These are phyloP conservation scores for Diaporthe sp. DNA, from an alignment of 2,329 filamentous ascomycete species.

Conservation along the genomic window DNA sequence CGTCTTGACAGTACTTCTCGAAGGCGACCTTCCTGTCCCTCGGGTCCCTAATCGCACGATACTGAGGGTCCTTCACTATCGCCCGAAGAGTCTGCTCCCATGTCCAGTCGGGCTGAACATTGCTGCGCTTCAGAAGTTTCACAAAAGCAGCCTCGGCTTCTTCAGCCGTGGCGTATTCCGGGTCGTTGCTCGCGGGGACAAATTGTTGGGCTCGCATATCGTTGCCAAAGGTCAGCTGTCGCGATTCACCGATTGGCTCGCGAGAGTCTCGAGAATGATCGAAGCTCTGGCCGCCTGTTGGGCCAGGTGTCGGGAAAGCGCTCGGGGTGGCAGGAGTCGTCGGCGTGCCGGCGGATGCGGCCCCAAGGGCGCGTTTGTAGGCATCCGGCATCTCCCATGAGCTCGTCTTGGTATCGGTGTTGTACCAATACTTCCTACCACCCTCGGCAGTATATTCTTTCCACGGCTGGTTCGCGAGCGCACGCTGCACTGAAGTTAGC, in stretches of 20 bases:
- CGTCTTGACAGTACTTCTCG: slow-evolving; percentile 93
- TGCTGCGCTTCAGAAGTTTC: slow-evolving; percentile 87
- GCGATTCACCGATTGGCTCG: slow-evolving; percentile 65
- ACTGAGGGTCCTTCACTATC: slow-evolving; percentile 91
- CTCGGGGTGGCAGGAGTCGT: slow-evolving; percentile 58
- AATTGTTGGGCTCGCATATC: slow-evolving; percentile 71
- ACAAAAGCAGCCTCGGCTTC: slow-evolving; percentile 94
- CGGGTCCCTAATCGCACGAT: slow-evolving; percentile 92
- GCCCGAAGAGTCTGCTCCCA: slow-evolving; percentile 92
- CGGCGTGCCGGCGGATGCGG: slow-evolving; percentile 60
- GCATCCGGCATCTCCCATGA: slow-evolving; percentile 94
- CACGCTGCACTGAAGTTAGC: slow-evolving; percentile 68
- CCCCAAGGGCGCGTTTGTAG: slow-evolving; percentile 80
- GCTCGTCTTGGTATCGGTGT: slow-evolving; percentile 91
- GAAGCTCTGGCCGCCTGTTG: slow-evolving; percentile 51
- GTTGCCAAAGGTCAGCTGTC: slow-evolving; percentile 70
- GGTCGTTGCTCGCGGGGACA: slow-evolving; percentile 76
- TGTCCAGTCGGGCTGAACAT: slow-evolving; percentile 90
- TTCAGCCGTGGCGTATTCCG: slow-evolving; percentile 83
- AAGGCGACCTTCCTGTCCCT: slow-evolving; percentile 92
- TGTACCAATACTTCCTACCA: slow-evolving; percentile 95
- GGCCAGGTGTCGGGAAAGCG: slow-evolving; percentile 60
- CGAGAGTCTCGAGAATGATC: slow-evolving; percentile 47
- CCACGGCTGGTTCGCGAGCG: slow-evolving; percentile 87
- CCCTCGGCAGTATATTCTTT: slow-evolving; percentile 91